A percentile compares a stretch with the other conserved stretches of the same genome.
Evolutionary conservation across 2,329 filamentous ascomycete genomes (phyloP).

Genomic region (Botrytis paeoniae): DNA sequence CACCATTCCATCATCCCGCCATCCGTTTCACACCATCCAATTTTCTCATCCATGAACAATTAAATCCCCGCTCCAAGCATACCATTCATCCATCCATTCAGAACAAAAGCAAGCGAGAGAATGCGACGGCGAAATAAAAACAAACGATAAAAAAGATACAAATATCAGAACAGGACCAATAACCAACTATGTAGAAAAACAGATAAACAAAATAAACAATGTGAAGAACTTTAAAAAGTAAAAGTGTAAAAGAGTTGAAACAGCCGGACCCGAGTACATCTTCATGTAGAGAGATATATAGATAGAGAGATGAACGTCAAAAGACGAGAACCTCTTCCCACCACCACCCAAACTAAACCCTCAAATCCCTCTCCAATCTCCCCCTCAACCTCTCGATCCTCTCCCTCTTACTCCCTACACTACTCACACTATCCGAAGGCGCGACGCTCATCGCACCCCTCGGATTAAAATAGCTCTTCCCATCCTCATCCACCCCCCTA

Average conservation of each 20-base stretch:
- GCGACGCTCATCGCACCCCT: conserved; percentile 54
- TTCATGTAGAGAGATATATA: not conserved
- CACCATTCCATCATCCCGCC: not conserved
- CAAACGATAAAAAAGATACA: not conserved
- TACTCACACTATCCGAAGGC: conserved; percentile 61
- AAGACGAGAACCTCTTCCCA: not conserved
- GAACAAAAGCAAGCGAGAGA: not conserved
- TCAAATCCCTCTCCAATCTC: conserved; percentile 20
- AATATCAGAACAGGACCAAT: not conserved
- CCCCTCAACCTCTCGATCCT: conserved; percentile 27
- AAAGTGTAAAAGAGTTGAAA: not conserved
- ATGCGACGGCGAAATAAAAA: not conserved
- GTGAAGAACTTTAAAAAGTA: not conserved
- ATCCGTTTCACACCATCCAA: not conserved
- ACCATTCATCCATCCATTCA: not conserved
- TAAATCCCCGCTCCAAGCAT: not conserved
- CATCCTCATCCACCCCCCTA: conserved; percentile 4
- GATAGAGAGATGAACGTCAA: not conserved
- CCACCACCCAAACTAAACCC: not conserved
- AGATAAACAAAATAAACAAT: not conserved
- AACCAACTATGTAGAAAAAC: not conserved
- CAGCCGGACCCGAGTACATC: not conserved
- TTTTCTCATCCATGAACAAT: not conserved
- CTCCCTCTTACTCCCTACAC: conserved; percentile 46
- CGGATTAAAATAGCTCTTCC: conserved; percentile 16